A percentile compares a stretch with the other conserved stretches of the same genome.
Conservation (phyloP, 148 eudicot genomes). For the Nyssa sinensis region DNA sequence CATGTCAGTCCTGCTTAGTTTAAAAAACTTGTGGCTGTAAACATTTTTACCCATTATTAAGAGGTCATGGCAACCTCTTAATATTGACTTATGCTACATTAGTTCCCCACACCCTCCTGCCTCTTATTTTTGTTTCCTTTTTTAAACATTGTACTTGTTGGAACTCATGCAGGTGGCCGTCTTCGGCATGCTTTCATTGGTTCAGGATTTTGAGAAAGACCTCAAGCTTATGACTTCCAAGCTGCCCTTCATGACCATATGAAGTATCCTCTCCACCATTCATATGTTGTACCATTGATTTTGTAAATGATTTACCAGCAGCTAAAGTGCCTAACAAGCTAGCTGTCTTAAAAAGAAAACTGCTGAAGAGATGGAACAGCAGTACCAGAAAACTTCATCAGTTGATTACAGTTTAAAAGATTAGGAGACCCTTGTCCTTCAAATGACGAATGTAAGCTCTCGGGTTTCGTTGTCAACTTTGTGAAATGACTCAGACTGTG, state of each 20-base stretch:
- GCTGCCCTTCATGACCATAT: slow-evolving; percentile 99
- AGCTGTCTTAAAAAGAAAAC: slow-evolving; percentile 67
- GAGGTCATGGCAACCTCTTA: neutral
- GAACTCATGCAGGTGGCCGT: slow-evolving; percentile 68
- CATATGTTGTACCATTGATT: neutral
- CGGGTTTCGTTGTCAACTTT: neutral
- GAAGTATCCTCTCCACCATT: slow-evolving; percentile 54
- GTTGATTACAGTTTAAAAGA: slow-evolving; percentile 95
- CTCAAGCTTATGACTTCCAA: slow-evolving; percentile 95
- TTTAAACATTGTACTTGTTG: neutral
- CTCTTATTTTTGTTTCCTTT: neutral
- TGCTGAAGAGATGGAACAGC: slow-evolving; percentile 99
- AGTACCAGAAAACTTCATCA: slow-evolving; percentile 69
- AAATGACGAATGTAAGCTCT: slow-evolving; percentile 64
- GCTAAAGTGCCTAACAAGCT: neutral
- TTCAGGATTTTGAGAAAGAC: slow-evolving; percentile 89
- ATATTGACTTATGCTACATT: neutral
- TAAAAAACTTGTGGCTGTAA: neutral
- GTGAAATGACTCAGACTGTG: neutral
- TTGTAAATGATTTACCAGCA: neutral
- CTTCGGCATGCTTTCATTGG: slow-evolving; percentile 97
- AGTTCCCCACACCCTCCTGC: neutral
- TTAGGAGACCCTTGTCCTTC: slow-evolving; percentile 85
- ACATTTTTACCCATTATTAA: neutral
- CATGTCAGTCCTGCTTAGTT: too few relatives aligned